Percentiles rank a stretch among this genome's conserved stretches.
Evolutionary conservation across 2,329 filamentous ascomycete species (phyloP).

Genomic region (Bretziella fagacearum): DNA sequence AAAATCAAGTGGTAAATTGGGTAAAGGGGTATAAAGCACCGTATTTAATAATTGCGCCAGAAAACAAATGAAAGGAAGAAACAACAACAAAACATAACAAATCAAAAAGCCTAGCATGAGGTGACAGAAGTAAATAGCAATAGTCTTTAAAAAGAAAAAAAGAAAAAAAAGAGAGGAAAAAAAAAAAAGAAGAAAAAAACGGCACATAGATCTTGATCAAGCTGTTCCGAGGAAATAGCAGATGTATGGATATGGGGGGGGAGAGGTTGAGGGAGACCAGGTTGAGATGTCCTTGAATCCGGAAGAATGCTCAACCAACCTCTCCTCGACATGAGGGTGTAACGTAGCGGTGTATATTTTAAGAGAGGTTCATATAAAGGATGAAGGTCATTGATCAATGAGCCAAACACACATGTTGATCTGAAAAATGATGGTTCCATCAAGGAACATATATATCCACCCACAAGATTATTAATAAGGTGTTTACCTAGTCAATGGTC

Average conservation of each 20-base stretch:
- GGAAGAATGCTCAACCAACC: not conserved
- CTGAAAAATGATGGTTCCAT: not conserved
- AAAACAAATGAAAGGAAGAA: not conserved
- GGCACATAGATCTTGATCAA: not conserved
- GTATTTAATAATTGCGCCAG: not conserved
- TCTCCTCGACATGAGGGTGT: not conserved
- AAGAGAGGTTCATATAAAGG: not conserved
- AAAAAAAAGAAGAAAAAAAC: conserved; percentile 3
- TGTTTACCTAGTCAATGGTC: conserved; percentile 38
- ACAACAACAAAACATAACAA: conserved; percentile 2
- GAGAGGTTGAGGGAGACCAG: not conserved
- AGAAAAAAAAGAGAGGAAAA: not conserved
- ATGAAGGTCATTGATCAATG: not conserved
- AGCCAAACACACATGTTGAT: not conserved
- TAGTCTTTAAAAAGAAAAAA: not conserved
- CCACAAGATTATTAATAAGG: not conserved
- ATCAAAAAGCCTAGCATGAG: no score
- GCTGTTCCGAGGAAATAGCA: no score
- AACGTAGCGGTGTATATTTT: conserved; percentile 1
- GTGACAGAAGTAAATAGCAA: no score
- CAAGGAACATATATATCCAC: not conserved
- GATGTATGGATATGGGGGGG: no score
- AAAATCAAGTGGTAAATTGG: not conserved
- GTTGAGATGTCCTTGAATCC: not conserved
- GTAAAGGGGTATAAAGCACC: conserved; percentile 3